Conservation (phyloP, 805 yeast species). For the Wickerhamiella lipophila region DNA sequence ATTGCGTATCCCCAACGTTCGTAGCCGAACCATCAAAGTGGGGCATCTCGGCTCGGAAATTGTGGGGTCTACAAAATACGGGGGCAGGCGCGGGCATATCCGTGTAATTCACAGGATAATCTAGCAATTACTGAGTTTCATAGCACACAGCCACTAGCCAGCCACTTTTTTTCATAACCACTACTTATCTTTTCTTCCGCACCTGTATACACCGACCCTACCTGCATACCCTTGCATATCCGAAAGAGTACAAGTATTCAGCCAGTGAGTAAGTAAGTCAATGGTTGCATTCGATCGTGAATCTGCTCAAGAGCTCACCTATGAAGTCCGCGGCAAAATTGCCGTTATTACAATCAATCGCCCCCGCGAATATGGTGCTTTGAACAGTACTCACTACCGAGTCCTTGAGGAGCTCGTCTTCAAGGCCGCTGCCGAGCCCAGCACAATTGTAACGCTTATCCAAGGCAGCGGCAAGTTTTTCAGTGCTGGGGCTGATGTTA, state of each 20-base stretch:
- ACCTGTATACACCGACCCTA: too few relatives aligned
- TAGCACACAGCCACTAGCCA: too few relatives aligned
- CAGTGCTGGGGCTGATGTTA: constrained; percentile 75
- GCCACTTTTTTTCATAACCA: too few relatives aligned
- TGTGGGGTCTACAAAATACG: not conserved
- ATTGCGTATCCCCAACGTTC: not conserved
- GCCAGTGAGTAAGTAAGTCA: not conserved
- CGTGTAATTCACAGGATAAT: too few relatives aligned
- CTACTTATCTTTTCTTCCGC: too few relatives aligned
- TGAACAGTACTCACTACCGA: constrained; percentile 41
- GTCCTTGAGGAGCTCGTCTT: constrained; percentile 46
- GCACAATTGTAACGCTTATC: constrained; percentile 51
- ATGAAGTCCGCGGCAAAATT: constrained; percentile 32
- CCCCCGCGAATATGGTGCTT: constrained; percentile 52
- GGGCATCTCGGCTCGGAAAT: not conserved
- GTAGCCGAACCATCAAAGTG: not conserved
- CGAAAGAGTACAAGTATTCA: not conserved
- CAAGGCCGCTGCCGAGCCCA: constrained; percentile 48
- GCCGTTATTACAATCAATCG: constrained; percentile 54
- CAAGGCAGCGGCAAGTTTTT: constrained; percentile 64
- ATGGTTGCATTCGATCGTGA: constrained; percentile 2
- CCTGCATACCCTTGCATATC: not conserved
- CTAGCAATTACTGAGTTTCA: too few relatives aligned
- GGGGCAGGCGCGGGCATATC: too few relatives aligned
- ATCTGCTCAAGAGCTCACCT: constrained; percentile 19